phyloP scores from a whole-genome alignment of 257 asterid species.

The Lavandula angustifolia region DNA sequence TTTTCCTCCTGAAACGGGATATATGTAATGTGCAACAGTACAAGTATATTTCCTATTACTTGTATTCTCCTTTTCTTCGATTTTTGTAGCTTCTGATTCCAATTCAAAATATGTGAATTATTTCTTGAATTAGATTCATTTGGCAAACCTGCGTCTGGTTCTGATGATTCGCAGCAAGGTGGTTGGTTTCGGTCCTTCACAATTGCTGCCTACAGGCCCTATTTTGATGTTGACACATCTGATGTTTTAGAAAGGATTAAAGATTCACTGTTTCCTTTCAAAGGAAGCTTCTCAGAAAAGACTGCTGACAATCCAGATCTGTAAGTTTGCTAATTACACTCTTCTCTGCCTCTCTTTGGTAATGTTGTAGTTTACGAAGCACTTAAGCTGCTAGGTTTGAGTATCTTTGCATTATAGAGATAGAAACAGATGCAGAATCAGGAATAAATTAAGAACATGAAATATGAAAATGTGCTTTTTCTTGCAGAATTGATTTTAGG shows the following conservation, averaged over 20 bases:
- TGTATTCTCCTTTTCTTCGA: neutral
- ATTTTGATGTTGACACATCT: constrained; percentile 94
- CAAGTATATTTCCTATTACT: neutral
- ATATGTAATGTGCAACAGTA: neutral
- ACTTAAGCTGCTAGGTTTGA: constrained; percentile 6
- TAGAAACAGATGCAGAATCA: constrained; percentile 1
- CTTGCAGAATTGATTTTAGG: neutral
- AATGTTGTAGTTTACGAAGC: constrained; percentile 4
- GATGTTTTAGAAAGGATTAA: constrained; percentile 90
- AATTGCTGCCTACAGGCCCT: constrained; percentile 87
- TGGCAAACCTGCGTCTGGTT: constrained; percentile 70
- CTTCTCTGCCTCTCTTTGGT: constrained; percentile 6
- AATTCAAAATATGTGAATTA: neutral
- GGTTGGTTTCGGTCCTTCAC: constrained; percentile 91
- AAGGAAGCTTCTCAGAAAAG: constrained; percentile 84
- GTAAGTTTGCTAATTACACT: constrained; percentile 47
- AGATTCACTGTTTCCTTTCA: constrained; percentile 87
- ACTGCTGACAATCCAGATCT: constrained; percentile 82
- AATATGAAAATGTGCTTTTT: neutral
- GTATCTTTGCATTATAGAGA: neutral
- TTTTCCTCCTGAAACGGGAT: neutral
- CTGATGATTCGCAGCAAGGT: constrained; percentile 73
- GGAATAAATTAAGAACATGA: neutral
- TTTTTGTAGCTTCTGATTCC: neutral
- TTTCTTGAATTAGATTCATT: constrained; percentile 66